Base-by-base conservation (phyloP, 352 stramenopile species). In the Albugo laibachii region DNA sequence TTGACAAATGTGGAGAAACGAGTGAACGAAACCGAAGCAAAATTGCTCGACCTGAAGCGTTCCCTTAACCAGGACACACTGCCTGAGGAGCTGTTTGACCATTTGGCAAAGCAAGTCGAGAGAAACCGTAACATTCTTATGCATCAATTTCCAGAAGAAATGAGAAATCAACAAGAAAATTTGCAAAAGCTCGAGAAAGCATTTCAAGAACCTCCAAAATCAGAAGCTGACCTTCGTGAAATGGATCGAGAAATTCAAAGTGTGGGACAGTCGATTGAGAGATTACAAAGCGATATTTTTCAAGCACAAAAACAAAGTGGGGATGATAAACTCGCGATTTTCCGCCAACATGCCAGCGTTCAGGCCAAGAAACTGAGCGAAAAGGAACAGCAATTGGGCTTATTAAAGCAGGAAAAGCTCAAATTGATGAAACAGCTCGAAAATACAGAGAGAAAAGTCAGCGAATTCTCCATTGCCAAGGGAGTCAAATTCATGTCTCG, bases 271-370 rank as follows among this genome's bases (percentile, higher is more conserved):
- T 53, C 62, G n/a, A 80, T 86, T 36, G 57, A 77, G 52, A 59
- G 78, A 52, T 69, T 85, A 47, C 59, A 74, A 36, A 53, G 66
- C 19, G 61, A 93, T 45, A 69, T 93, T 24, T 67, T 82, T 3
- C 80, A 94, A 41, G 69, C 65, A 1, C 58, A 86, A 45, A 58
- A 67, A 21, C 56, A 59, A 0, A 62, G 73, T 5, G 75, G 76
- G 1, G 83, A 95, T 58, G 76, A 89, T 55, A 95, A 95, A 38
- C 67, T 96, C 19, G 82, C 64, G 16, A 91, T 95, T 53, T 95
- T 93, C 53, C 70, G 83, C 1, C 82, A 95, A 57, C 83, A 94
- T 52, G 74, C 72, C 3, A 83, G 69, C 39, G 70, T 95, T 36
- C 80, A 94, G 45, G 53, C 73, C 1, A 85, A 84, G 38, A 95